Base-by-base conservation (phyloP, 768 basidiomycete genomes). In the Cantharellus anzutake region DNA sequence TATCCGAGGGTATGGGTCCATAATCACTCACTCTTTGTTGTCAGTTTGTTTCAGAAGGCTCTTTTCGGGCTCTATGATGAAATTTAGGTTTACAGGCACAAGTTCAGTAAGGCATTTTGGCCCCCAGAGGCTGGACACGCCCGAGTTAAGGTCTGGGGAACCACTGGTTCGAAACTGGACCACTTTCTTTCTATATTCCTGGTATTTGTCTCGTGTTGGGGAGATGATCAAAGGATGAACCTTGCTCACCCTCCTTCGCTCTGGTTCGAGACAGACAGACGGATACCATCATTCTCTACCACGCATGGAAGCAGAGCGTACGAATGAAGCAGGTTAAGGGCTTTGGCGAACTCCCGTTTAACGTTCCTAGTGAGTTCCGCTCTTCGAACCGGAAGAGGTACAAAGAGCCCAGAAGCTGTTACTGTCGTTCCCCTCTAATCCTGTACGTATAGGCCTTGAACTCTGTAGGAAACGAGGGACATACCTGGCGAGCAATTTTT, bases 301-400 rank as follows among this genome's bases (percentile, higher is more conserved):
- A 77, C 71, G 59, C 87, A 90, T 0, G 88, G 89, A 0, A 88
- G 83, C 3, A 99, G 73, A 0, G 92, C 93, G 70, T 98, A 99
- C 0, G 87, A 90, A 52, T 83, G 80, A 48, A 98, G 70, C 14
- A 96, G 72, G 3, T 77, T 73, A n/a, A 97, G 68, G 1, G 86
- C 85, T 66, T 96, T 96, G 3, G 73, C 80, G 66, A 86, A 93
- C 65, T 98, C 94, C 48, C 91, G 80, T 68, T 94, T 97, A 0
- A 76, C 74, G 64, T 94, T 92, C 59, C 88, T 74, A 66, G 90
- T 83, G 40, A 97, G 77, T 65, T 98, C 96, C 68, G 93, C 93
- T 3, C 90, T 76, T 3, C 94, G 79, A 3, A 99, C 96, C 0
- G 96, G 90, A 0, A 97, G 75, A 0, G 86, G 78, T 3, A 74